Evolutionary conservation across 1,139 yeast species (phyloP), one percentile per base, ranked within the genome.

Genomic region (Zygoascus meyerae): DNA sequence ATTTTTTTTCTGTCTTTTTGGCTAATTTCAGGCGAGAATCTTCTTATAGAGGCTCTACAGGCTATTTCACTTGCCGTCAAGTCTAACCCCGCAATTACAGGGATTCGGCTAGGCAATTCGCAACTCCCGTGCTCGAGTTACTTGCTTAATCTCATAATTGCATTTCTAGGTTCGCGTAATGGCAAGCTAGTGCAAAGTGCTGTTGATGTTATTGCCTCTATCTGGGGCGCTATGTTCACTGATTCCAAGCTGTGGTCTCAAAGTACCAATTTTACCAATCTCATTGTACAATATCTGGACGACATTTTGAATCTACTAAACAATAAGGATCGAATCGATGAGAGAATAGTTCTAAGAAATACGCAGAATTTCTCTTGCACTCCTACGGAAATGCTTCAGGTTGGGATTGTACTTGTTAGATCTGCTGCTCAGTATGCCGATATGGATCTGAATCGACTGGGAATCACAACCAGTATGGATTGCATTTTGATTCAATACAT

Each of bases 231-330:
- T 40, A 15, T 40, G 4, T 32, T 17, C 34, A 11, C 29, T 10
- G 43, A 40, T n/a, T 37, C 43, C 16, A 17, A 31, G 3, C n/a
- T 10, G 12, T 40, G 43, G 43, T n/a, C 32, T 3, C 37, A 26
- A 21, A 9, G 32, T 11, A 18, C 14, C 12, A 36, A 32, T 21
- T 30, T 40, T 7, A 18, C 28, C 34, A 12, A 21, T 30, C 21
- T 40, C 5, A 32, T 35, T 32, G 14, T 10, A 30, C 37, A 28
- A 10, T 40, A 32, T 21, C 6, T 32, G 28, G 35, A 33, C 35
- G 18, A 40, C 11, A 31, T 40, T 12, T 14, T 12, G 11, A 32
- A 32, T 14, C 18, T 40, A 32, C 18, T 40, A n/a, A 36, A 40
- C 12, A 12, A 26, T 9, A 18, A 8, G 2, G 29, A 5, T 9